Evolutionary conservation across 2,329 filamentous ascomycete genomes (phyloP).

Genomic region (Curvularia verruculosa): DNA sequence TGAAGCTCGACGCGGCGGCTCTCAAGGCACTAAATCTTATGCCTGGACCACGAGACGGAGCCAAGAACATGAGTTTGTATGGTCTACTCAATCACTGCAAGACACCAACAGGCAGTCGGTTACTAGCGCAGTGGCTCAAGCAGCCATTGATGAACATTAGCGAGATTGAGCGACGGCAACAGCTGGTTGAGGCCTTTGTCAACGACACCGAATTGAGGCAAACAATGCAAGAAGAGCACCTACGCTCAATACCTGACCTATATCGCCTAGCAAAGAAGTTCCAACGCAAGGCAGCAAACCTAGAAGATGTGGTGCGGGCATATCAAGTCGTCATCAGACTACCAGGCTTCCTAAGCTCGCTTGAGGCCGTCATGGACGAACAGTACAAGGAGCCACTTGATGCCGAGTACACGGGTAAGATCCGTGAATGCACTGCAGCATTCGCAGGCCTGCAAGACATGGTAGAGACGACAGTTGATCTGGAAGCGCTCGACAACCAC

Average conservation of each 20-base stretch:
- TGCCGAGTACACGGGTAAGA: slow-evolving; percentile 81
- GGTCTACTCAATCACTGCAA: slow-evolving; percentile 97
- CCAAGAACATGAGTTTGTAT: slow-evolving; percentile 97
- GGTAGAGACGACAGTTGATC: slow-evolving; percentile 97
- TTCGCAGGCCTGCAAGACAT: slow-evolving; percentile 91
- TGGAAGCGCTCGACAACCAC: slow-evolving; percentile 93
- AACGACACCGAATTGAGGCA: slow-evolving; percentile 91
- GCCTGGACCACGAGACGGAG: slow-evolving; percentile 90
- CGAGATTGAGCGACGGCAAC: slow-evolving; percentile 89
- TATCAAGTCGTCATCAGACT: slow-evolving; percentile 94
- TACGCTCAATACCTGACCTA: slow-evolving; percentile 90
- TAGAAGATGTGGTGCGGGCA: slow-evolving; percentile 93
- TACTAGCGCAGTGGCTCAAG: slow-evolving; percentile 96
- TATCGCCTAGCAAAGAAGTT: slow-evolving; percentile 95
- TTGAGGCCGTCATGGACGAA: slow-evolving; percentile 96
- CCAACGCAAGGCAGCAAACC: slow-evolving; percentile 84
- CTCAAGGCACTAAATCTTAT: slow-evolving; percentile 95
- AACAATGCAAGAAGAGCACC: slow-evolving; percentile 94
- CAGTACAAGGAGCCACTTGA: slow-evolving; percentile 87
- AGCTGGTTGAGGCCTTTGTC: slow-evolving; percentile 93
- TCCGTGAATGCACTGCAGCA: slow-evolving; percentile 74
- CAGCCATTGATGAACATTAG: slow-evolving; percentile 91
- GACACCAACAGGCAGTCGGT: slow-evolving; percentile 86
- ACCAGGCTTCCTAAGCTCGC: slow-evolving; percentile 84
- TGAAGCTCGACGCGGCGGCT: slow-evolving; percentile 96